These are phyloP conservation scores for Pharnaceum exiguum DNA, from an alignment of 148 eudicot genomes.

Conservation along the genomic window DNA sequence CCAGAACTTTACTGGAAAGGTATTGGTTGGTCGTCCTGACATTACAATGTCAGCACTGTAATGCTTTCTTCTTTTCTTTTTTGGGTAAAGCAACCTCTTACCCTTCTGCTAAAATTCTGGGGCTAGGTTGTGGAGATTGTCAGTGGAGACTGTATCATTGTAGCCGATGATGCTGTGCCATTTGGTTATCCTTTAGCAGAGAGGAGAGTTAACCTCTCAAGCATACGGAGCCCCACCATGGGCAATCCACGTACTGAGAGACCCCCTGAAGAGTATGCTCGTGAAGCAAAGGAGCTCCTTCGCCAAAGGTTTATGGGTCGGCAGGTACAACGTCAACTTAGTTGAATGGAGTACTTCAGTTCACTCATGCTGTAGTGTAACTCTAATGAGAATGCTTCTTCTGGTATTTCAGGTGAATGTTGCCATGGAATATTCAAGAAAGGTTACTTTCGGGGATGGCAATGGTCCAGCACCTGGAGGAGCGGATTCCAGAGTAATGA, in stretches of 20 bases:
- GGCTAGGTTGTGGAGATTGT: slow-evolving; percentile 86
- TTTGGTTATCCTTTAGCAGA: slow-evolving; percentile 82
- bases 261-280: slow-evolving; percentile 68
- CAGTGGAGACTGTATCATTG: slow-evolving; percentile 86
- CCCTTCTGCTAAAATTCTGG: slow-evolving; percentile 3
- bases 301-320: slow-evolving; percentile 81
- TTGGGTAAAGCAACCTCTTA: neutral
- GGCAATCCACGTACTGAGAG: slow-evolving; percentile 72
- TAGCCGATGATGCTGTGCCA: slow-evolving; percentile 92
- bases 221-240: slow-evolving; percentile 81
- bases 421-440: slow-evolving; percentile 95
- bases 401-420: slow-evolving; percentile 73
- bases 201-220: slow-evolving; percentile 91
- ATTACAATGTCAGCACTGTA: neutral
- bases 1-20: slow-evolving; percentile 95
- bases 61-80: too few relatives aligned
- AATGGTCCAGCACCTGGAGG: slow-evolving; percentile 33
- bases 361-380: neutral
- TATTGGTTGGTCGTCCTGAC: slow-evolving; percentile 12
- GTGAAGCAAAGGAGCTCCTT: slow-evolving; percentile 87
- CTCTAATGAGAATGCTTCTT: slow-evolving; percentile 10
- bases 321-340: slow-evolving; percentile 40
- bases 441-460: slow-evolving; percentile 50
- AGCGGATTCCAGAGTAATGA: slow-evolving; percentile 63
- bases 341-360: neutral